Evolutionary conservation across 2,329 filamentous ascomycete genomes (phyloP).

Genomic region (Lizonia empirigonia): DNA sequence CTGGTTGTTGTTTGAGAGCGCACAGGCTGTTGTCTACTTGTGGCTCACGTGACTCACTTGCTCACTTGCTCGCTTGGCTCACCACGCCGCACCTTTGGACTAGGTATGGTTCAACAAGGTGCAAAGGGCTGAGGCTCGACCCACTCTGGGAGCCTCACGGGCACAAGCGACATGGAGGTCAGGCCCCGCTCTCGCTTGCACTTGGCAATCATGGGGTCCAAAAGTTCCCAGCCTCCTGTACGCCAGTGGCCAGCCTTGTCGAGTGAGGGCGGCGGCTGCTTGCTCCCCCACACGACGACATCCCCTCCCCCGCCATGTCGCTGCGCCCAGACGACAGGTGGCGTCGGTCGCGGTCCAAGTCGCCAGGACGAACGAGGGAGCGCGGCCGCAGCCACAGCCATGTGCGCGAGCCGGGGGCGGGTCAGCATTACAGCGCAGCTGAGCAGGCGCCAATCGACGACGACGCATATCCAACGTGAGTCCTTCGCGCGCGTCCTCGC

Average conservation of each 20-base stretch:
- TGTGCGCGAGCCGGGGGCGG: slow-evolving; percentile 10
- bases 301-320: slow-evolving; percentile 39
- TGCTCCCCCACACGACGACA: neutral
- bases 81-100: too few relatives aligned
- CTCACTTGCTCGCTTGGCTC: too few relatives aligned
- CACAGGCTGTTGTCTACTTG: neutral
- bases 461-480: slow-evolving; percentile 44
- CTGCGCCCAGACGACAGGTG: slow-evolving; percentile 50
- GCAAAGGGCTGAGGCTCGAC: too few relatives aligned
- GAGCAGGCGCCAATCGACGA: slow-evolving; percentile 25
- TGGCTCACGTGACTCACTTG: neutral
- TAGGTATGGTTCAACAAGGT: too few relatives aligned
- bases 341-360: slow-evolving; percentile 51
- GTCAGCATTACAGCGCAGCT: slow-evolving; percentile 16
- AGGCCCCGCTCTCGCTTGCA: slow-evolving; percentile 4
- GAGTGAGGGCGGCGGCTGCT: neutral
- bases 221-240: slow-evolving; percentile 8
- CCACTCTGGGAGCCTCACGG: slow-evolving; percentile 16
- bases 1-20: neutral
- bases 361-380: slow-evolving; percentile 45
- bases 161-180: slow-evolving; percentile 10
- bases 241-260: neutral
- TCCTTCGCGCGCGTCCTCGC: slow-evolving; percentile 10
- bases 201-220: slow-evolving; percentile 4
- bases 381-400: slow-evolving; percentile 38